phyloP scores from a whole-genome alignment of 1,284 basidiomycete genomes.

The Boletus smithii region DNA sequence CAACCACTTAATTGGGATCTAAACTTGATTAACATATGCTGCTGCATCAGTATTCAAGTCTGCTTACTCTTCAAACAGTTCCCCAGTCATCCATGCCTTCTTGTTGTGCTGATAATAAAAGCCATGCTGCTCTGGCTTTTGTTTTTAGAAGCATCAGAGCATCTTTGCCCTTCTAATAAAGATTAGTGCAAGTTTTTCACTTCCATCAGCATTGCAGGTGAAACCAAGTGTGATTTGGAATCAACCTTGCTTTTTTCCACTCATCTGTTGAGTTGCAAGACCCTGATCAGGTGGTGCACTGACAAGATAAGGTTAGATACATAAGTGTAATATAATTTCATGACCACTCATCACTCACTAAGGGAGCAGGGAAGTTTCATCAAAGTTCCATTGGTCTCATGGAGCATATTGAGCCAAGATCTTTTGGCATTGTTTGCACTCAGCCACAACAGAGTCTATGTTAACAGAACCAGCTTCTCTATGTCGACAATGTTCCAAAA shows the following conservation, averaged over 20 bases:
- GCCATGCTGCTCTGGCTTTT: constrained; percentile 14
- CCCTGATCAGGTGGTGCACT: constrained; percentile 20
- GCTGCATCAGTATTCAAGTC: not conserved
- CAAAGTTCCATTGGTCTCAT: constrained; percentile 34
- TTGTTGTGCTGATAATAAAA: constrained; percentile 30
- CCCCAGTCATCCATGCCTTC: constrained; percentile 22
- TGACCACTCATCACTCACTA: not conserved
- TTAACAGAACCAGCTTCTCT: constrained; percentile 4
- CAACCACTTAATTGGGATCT: constrained; percentile 18
- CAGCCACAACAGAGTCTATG: not conserved
- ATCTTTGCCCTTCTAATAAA: constrained; percentile 27
- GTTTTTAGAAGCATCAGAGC: constrained; percentile 23
- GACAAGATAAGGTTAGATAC: no score
- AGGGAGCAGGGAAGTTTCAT: constrained; percentile 31
- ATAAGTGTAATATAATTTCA: not conserved
- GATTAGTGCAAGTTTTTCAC: constrained; percentile 20
- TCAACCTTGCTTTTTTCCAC: constrained; percentile 22
- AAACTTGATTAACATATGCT: not conserved
- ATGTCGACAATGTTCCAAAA: not conserved
- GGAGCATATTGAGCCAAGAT: no score
- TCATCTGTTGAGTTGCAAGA: constrained; percentile 21
- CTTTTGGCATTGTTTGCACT: no score
- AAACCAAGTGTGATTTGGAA: constrained; percentile 22
- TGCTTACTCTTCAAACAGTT: constrained; percentile 8
- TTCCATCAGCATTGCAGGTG: constrained; percentile 24